Evolutionary conservation across 768 basidiomycete species (phyloP), one percentile per base, ranked within the genome.

Genomic region (Lactarius sanguifluus): DNA sequence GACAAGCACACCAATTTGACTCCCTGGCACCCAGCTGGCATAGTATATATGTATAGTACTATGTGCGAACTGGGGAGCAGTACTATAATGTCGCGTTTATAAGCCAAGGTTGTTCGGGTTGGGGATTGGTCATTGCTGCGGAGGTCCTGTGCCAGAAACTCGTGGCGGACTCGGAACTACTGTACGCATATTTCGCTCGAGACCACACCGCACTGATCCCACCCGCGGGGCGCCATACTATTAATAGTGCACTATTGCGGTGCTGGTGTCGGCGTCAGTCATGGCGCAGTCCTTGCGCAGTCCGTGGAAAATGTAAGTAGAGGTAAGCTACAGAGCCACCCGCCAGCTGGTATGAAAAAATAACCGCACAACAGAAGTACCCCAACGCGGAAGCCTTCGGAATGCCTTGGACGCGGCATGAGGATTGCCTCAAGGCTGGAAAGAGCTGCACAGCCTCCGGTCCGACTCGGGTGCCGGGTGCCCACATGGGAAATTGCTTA

Each of bases 401-500:
- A 15, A 15, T 2, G 50, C 13, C 50, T 15, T 25, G 50, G 50
- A 25, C 23, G 50, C 16, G 0, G 40, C 16, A 7, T 12, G 47
- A n/a, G 47, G 45, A 47, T 47, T 4, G n/a, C 47, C 47, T 25
- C 5, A 13, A 23, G n/a, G 4, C 45, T n/a, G 38, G 38, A 15
- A 15, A 15, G 40, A 16, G 45, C 45, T 10, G 50, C 50, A 52
- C 50, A 52, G 50, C 50, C 50, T 5, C 50, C 25, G 50, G 50
- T 25, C 45, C 10, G 9, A 12, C 3, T 52, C 50, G 50, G n/a
- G 12, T 52, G 47, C 25, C n/a, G n/a, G n/a, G n/a, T n/a, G n/a
- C n/a, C n/a, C n/a, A 13, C 6, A 52, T 62, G 65, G 30, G 65
- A 66, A 62, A 13, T 57, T 50, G 32, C 57, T 64, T 63, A 67